Evolutionary conservation across 2,329 filamentous ascomycete genomes (phyloP).

Genomic region (Colletotrichum plurivorum): DNA sequence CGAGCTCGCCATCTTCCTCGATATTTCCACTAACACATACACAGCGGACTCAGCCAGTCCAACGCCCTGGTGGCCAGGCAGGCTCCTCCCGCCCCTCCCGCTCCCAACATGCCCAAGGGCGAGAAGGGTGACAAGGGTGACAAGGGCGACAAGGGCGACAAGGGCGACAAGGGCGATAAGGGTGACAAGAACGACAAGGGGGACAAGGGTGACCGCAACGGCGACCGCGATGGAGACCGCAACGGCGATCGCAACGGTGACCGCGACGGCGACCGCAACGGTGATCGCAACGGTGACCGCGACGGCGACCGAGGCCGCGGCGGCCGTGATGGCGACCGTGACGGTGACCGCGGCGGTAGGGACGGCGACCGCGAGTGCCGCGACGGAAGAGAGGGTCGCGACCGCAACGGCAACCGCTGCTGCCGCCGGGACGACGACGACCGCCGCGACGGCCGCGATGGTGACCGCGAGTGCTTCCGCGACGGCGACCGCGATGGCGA

Average conservation of each 20-base stretch:
- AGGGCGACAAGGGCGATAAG: not conserved
- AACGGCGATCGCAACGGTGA: not conserved
- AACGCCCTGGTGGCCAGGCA: conserved; percentile 10
- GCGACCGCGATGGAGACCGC: conserved; percentile 3
- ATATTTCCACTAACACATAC: not conserved
- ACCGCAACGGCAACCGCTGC: conserved; percentile 24
- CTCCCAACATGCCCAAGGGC: conserved; percentile 9
- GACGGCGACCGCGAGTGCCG: conserved; percentile 12
- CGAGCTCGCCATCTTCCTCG: too few relatives aligned
- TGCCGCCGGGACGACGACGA: conserved; percentile 11
- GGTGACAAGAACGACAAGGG: conserved; percentile 5
- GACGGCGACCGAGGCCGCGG: conserved; percentile 7
- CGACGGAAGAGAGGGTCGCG: conserved; percentile 18
- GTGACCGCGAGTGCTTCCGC: conserved; percentile 7
- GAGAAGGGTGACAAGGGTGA: conserved; percentile 5
- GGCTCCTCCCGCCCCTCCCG: conserved; percentile 10
- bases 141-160: not conserved
- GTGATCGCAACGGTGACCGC: conserved; percentile 5
- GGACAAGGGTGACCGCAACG: not conserved
- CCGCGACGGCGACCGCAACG: conserved; percentile 9
- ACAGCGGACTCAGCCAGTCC: conserved; percentile 22
- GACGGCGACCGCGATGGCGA: conserved; percentile 18
- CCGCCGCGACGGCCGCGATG: conserved; percentile 3
- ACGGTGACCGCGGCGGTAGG: conserved; percentile 16
- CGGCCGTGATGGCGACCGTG: conserved; percentile 16